Evolutionary conservation across 768 basidiomycete genomes (phyloP), one percentile per base, ranked within the genome.

Genomic region (Boletus subparvulus): DNA sequence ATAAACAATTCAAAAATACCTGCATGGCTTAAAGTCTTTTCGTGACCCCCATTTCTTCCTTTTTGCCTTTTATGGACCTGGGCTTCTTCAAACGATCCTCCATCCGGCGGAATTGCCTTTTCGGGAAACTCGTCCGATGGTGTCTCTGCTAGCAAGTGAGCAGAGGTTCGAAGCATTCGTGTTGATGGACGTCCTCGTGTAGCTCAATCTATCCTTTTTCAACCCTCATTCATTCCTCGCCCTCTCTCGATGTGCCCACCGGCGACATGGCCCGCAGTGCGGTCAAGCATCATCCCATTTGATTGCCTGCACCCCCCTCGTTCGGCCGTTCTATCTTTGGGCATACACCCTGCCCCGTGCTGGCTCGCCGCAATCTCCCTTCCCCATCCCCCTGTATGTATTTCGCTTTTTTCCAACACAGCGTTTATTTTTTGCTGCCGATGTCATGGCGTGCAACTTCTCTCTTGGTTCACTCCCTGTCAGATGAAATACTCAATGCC

Each of bases 71-170:
- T 66, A 52, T 51, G 57, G 32, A 1, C 7, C 0, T 36, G 32
- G 17, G 47, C 65, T 66, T 66, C 65, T 66, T 30, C 10, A 46
- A 46, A 19, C 17, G 65, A 66, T 66, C 32, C 65, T 2, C 65
- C 54, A 59, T 16, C 3, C 57, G 63, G 54, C 19, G 3, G 0
- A 43, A 11, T 4, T 60, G 1, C 66, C 66, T 24, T 42, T 52
- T 50, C 3, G 0, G 47, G 66, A 21, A 46, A 12, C 14, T 12
- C 0, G 11, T 19, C 65, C 56, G 56, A 28, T 35, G 47, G 21
- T 1, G 42, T 44, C 14, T 33, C 28, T 56, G 10, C 43, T 37
- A 26, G 14, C 17, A 16, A 39, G 37, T 21, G 21, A 21, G 21
- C 21, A 21, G 21, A 21, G n/a, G n/a, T 14, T 10, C 35, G 21